phyloP scores from a whole-genome alignment of 208 protist species.

The Zelonia costaricensis region DNA sequence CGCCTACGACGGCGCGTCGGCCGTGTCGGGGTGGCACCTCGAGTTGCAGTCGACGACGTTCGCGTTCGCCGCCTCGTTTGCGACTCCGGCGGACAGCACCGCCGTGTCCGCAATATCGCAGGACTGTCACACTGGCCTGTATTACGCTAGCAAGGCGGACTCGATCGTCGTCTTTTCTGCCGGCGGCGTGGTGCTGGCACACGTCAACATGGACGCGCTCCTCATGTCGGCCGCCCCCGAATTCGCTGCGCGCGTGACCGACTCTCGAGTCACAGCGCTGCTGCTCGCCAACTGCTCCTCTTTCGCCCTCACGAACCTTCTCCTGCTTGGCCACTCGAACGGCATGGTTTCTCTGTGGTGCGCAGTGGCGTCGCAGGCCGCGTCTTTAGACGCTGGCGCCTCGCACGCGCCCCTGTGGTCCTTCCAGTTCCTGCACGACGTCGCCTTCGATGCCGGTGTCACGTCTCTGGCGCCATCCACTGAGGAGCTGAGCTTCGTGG shows the following conservation, averaged over 20 bases:
- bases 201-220: constrained; percentile 25
- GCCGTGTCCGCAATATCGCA: constrained; percentile 32
- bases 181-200: constrained; percentile 37
- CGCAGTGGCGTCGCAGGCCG: constrained; percentile 19
- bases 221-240: constrained; percentile 19
- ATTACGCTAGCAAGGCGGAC: constrained; percentile 39
- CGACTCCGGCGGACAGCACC: constrained; percentile 21
- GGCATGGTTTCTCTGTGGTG: constrained; percentile 31
- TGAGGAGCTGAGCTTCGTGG: constrained; percentile 22
- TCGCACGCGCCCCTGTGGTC: constrained; percentile 23
- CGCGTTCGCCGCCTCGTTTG: constrained; percentile 33
- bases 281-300: constrained; percentile 27
- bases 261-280: constrained; percentile 19
- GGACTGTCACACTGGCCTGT: constrained; percentile 33
- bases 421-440: constrained; percentile 24
- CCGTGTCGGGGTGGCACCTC: constrained; percentile 55
- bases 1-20: constrained; percentile 23
- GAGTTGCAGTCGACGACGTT: constrained; percentile 36
- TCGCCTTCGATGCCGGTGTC: constrained; percentile 22
- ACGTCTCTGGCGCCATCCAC: constrained; percentile 14
- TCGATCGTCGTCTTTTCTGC: constrained; percentile 40
- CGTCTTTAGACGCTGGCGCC: constrained; percentile 4
- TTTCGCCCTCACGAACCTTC: constrained; percentile 21
- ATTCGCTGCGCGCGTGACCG: constrained; percentile 13
- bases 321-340: constrained; percentile 25